phyloP scores from a whole-genome alignment of 768 basidiomycete species.

The Clitopilus passeckerianus region DNA sequence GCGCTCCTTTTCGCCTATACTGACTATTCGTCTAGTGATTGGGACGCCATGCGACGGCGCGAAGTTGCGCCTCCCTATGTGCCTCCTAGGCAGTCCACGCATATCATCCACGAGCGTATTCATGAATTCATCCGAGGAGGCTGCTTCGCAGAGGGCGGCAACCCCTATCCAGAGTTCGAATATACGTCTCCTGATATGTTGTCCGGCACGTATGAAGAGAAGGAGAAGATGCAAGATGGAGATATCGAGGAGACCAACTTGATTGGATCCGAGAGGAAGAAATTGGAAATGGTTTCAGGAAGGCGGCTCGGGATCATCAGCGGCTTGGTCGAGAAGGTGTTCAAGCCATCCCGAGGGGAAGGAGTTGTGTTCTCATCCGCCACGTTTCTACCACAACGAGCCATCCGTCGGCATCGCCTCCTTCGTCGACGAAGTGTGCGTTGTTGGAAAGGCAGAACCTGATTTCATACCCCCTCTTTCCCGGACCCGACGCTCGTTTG shows the following conservation, averaged over 20 bases:
- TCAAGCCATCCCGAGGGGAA: background rate
- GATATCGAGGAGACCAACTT: background rate
- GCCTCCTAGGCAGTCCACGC: background rate
- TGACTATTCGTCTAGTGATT: background rate
- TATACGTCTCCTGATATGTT: background rate
- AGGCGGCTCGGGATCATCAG: background rate
- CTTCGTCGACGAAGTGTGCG: background rate
- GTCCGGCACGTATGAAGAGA: background rate
- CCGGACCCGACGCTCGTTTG: background rate
- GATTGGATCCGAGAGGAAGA: background rate
- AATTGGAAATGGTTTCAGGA: background rate
- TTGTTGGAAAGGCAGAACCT: background rate
- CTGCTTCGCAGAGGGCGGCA: background rate
- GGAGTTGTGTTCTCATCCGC: background rate
- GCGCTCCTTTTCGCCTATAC: background rate
- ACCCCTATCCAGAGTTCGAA: background rate
- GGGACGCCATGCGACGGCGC: background rate
- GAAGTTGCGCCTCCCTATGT: background rate
- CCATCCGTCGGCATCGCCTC: background rate
- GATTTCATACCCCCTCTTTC: background rate
- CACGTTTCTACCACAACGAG: background rate
- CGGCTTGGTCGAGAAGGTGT: background rate
- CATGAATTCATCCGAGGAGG: background rate
- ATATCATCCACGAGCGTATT: background rate
- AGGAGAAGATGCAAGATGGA: background rate